These are phyloP conservation scores for Penicillium riverlandense DNA, from an alignment of 495 filamentous ascomycete species.

Conservation along the genomic window DNA sequence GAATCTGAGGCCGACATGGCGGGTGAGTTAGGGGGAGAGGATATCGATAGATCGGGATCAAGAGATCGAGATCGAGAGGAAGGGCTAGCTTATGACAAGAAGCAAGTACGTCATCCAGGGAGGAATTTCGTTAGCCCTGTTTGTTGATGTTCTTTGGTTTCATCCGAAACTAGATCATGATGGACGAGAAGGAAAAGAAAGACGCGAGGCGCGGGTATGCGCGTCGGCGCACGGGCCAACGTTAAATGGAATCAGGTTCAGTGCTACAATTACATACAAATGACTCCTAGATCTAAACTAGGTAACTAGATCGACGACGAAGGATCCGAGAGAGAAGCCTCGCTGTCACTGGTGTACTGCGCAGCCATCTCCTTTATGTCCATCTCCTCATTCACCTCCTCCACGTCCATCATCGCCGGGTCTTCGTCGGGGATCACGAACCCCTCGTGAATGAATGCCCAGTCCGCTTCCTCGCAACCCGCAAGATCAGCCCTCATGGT, in stretches of 20 bases:
- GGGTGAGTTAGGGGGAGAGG: not conserved
- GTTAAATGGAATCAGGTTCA: not conserved
- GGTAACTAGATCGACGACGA: too few relatives aligned
- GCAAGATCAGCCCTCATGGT: too few relatives aligned
- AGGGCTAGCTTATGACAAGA: too few relatives aligned
- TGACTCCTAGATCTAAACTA: not conserved
- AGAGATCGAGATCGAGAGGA: slow-evolving; percentile 1
- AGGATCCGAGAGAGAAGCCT: too few relatives aligned
- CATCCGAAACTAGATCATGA: not conserved
- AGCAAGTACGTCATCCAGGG: too few relatives aligned
- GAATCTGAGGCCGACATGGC: slow-evolving; percentile 30
- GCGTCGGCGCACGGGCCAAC: slow-evolving; percentile 9
- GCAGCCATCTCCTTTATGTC: too few relatives aligned
- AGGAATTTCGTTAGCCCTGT: not conserved
- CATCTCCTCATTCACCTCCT: too few relatives aligned
- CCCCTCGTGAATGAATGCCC: too few relatives aligned
- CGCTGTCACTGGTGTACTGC: too few relatives aligned
- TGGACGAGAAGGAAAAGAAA: not conserved
- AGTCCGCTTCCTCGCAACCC: too few relatives aligned
- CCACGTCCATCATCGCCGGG: too few relatives aligned
- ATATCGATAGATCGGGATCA: slow-evolving; percentile 1
- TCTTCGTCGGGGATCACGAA: too few relatives aligned
- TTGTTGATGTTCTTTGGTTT: not conserved
- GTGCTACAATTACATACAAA: not conserved
- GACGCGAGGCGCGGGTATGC: slow-evolving; percentile 18